phyloP scores from a whole-genome alignment of 129 eudicot species.

The Centaurea solstitialis region DNA sequence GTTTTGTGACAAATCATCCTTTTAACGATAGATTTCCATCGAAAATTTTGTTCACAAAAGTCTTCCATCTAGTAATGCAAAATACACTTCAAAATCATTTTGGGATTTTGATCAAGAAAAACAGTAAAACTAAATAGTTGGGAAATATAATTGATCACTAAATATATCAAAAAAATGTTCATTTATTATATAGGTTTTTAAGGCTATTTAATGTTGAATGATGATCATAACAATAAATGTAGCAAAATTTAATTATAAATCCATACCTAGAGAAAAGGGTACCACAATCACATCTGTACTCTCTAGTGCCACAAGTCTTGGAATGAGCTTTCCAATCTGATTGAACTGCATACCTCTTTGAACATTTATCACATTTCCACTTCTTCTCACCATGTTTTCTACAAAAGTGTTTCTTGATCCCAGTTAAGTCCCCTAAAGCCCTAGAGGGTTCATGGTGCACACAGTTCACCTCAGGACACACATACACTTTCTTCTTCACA shows the following conservation, averaged over 20 bases:
- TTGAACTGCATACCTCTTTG: slow-evolving; percentile 77
- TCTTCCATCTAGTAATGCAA: too few relatives aligned
- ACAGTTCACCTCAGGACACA: slow-evolving; percentile 72
- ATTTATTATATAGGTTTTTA: too few relatives aligned
- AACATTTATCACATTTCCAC: slow-evolving; percentile 82
- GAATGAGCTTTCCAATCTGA: slow-evolving; percentile 88
- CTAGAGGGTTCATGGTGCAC: slow-evolving; percentile 81
- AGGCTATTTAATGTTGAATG: too few relatives aligned
- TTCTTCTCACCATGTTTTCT: slow-evolving; percentile 83
- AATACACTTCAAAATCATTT: too few relatives aligned
- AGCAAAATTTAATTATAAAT: background rate
- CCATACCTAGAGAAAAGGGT: slow-evolving; percentile 75
- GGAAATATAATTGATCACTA: too few relatives aligned
- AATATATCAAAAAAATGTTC: too few relatives aligned
- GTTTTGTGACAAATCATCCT: too few relatives aligned
- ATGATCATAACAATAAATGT: slow-evolving; percentile 4
- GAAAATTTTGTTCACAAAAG: too few relatives aligned
- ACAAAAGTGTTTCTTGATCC: slow-evolving; percentile 73
- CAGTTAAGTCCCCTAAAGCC: slow-evolving; percentile 72
- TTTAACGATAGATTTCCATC: too few relatives aligned
- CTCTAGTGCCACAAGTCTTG: slow-evolving; percentile 79
- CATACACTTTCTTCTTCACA: slow-evolving; percentile 71
- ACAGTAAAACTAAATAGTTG: too few relatives aligned
- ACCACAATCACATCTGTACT: slow-evolving; percentile 82
- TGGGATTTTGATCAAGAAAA: too few relatives aligned